phyloP scores from a whole-genome alignment of 1,284 basidiomycete species.

The Heterobasidion occidentale region DNA sequence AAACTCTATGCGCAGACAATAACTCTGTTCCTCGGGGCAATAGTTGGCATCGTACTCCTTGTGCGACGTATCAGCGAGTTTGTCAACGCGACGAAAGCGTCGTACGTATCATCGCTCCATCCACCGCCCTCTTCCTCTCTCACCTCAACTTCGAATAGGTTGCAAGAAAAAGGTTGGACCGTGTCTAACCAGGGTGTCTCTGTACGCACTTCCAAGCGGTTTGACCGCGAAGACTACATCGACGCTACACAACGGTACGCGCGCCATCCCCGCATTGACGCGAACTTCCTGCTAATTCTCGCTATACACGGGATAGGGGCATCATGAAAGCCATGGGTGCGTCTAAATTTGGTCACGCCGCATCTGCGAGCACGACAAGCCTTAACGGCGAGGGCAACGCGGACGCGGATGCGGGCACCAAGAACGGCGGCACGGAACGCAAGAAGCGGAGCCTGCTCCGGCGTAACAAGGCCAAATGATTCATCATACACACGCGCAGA shows the following conservation, averaged over 20 bases:
- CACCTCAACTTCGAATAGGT: slow-evolving; percentile 21
- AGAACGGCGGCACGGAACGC: not conserved
- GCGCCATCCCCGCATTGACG: not conserved
- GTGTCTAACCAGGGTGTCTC: slow-evolving; percentile 50
- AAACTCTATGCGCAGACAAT: not conserved
- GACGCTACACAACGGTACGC: slow-evolving; percentile 65
- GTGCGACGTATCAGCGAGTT: not conserved
- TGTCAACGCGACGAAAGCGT: slow-evolving; percentile 1
- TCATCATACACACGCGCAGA: no score
- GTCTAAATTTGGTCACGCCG: not conserved
- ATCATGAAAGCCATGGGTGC: slow-evolving; percentile 4
- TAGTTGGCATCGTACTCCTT: slow-evolving; percentile 1
- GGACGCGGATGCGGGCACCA: not conserved
- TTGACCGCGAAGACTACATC: slow-evolving; percentile 55
- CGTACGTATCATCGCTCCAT: not conserved
- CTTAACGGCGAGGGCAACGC: not conserved
- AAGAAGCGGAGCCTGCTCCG: no score
- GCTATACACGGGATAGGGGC: not conserved
- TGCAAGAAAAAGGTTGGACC: slow-evolving; percentile 47
- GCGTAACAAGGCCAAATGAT: no score
- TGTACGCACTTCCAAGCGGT: slow-evolving; percentile 50
- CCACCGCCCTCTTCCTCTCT: not conserved
- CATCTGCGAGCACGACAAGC: not conserved
- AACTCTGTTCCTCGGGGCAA: slow-evolving; percentile 1
- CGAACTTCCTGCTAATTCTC: not conserved